Evolutionary conservation across 2,329 filamentous ascomycete genomes (phyloP).

Genomic region (Exophiala bonariae): DNA sequence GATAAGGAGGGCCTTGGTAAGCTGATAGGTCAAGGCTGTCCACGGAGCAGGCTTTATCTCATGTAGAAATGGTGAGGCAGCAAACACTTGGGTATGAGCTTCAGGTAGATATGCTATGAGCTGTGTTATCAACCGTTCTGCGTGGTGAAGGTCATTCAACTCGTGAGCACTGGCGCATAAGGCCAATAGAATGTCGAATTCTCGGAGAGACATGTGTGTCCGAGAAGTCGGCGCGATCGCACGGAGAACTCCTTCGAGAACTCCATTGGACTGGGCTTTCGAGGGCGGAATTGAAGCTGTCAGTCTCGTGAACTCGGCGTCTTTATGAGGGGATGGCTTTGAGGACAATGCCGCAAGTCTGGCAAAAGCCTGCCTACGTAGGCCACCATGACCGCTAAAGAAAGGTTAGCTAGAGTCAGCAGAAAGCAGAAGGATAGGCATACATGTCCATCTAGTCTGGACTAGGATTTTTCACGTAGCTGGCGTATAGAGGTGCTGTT

Average conservation of each 20-base stretch:
- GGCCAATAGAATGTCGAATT: slow-evolving; percentile 88
- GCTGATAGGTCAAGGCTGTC: slow-evolving; percentile 75
- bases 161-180: slow-evolving; percentile 85
- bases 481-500: too few relatives aligned
- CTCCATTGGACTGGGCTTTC: slow-evolving; percentile 29
- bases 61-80: slow-evolving; percentile 77
- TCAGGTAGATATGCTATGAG: slow-evolving; percentile 83
- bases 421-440: neutral
- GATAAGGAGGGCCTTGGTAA: slow-evolving; percentile 78
- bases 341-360: slow-evolving; percentile 45
- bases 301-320: slow-evolving; percentile 39
- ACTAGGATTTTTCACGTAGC: too few relatives aligned
- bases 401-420: slow-evolving; percentile 4
- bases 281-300: slow-evolving; percentile 32
- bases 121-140: slow-evolving; percentile 75
- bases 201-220: slow-evolving; percentile 65
- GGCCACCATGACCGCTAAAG: slow-evolving; percentile 22
- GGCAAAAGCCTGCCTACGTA: slow-evolving; percentile 44
- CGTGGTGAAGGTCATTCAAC: slow-evolving; percentile 69
- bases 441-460: slow-evolving; percentile 23
- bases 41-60: slow-evolving; percentile 84
- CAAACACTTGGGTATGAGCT: slow-evolving; percentile 75
- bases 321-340: slow-evolving; percentile 29
- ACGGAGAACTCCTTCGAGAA: slow-evolving; percentile 38
- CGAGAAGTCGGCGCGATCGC: slow-evolving; percentile 39